Percentiles rank a stretch among this genome's conserved stretches.
Conservation (phyloP, 2,329 filamentous ascomycete species). For the Coccinonectria pachysandricola region DNA sequence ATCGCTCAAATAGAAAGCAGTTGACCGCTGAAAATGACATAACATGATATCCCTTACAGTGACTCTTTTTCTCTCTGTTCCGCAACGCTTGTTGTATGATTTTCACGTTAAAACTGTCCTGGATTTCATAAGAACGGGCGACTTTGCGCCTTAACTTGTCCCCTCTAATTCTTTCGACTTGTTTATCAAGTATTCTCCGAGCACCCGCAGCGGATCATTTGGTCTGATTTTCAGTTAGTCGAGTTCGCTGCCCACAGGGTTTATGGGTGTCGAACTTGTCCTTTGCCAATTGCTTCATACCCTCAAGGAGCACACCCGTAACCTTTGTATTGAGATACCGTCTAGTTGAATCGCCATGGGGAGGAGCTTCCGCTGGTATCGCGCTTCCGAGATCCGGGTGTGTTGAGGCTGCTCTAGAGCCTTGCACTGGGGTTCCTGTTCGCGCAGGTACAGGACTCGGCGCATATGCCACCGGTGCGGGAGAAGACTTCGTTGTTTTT, state of each 20-base stretch:
- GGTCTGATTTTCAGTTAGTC: conserved; percentile 35
- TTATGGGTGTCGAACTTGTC: conserved; percentile 50
- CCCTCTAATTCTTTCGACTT: conserved; percentile 55
- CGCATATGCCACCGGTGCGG: conserved; percentile 25
- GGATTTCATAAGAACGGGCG: too few species aligned
- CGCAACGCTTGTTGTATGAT: too few species aligned
- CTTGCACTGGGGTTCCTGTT: conserved; percentile 38
- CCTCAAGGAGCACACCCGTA: conserved; percentile 57
- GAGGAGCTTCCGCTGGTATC: conserved; percentile 50
- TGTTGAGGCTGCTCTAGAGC: conserved; percentile 46
- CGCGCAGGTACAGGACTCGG: conserved; percentile 33
- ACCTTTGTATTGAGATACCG: conserved; percentile 64
- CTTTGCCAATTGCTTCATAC: conserved; percentile 62
- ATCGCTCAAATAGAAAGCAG: conserved; percentile 27
- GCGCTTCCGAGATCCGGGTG: conserved; percentile 42
- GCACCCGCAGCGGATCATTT: conserved; percentile 53
- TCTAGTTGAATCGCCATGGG: conserved; percentile 58
- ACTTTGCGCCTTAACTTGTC: conserved; percentile 14
- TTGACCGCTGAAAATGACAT: conserved; percentile 21
- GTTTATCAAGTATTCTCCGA: conserved; percentile 62
- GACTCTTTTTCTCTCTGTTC: too few species aligned
- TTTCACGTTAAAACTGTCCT: too few species aligned
- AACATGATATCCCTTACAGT: too few species aligned
- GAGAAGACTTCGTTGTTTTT: conserved; percentile 26
- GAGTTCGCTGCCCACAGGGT: not conserved